phyloP scores from a whole-genome alignment of 768 basidiomycete species.

The Rossbeevera mucosa region DNA sequence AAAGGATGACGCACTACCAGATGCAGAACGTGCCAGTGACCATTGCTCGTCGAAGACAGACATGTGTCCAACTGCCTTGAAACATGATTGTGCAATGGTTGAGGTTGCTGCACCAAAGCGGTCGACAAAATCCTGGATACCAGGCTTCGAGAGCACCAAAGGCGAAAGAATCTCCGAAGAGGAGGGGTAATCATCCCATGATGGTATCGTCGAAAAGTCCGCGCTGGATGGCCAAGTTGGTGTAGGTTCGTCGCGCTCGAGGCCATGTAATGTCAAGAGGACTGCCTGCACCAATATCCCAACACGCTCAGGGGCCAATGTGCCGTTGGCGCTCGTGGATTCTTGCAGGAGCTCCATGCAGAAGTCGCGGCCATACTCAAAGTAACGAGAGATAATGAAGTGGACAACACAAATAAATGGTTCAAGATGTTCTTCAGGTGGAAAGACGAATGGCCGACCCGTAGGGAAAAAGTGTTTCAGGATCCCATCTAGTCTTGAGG shows the following conservation, averaged over 20 bases:
- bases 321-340: slow-evolving; percentile 40
- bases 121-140: slow-evolving; percentile 70
- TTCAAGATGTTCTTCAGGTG: slow-evolving; percentile 72
- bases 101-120: slow-evolving; percentile 55
- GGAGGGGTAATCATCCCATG: slow-evolving; percentile 63
- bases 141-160: slow-evolving; percentile 53
- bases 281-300: slow-evolving; percentile 74
- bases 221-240: slow-evolving; percentile 77
- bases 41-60: slow-evolving; percentile 84
- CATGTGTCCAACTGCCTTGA: slow-evolving; percentile 66
- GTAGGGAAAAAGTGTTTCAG: slow-evolving; percentile 77
- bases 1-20: slow-evolving; percentile 41
- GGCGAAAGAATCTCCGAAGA: slow-evolving; percentile 61
- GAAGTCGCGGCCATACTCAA: slow-evolving; percentile 80
- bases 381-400: slow-evolving; percentile 76
- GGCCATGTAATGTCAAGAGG: slow-evolving; percentile 61
- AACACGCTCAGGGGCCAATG: slow-evolving; percentile 66
- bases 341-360: slow-evolving; percentile 81
- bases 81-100: slow-evolving; percentile 54
- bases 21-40: slow-evolving; percentile 47
- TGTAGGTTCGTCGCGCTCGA: slow-evolving; percentile 65
- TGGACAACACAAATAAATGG: slow-evolving; percentile 76
- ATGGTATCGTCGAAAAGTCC: slow-evolving; percentile 55
- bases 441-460: slow-evolving; percentile 54
- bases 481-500: slow-evolving; percentile 70